Base-by-base conservation (phyloP, 306 rosid genomes). In the Citrullus colocynthis region DNA sequence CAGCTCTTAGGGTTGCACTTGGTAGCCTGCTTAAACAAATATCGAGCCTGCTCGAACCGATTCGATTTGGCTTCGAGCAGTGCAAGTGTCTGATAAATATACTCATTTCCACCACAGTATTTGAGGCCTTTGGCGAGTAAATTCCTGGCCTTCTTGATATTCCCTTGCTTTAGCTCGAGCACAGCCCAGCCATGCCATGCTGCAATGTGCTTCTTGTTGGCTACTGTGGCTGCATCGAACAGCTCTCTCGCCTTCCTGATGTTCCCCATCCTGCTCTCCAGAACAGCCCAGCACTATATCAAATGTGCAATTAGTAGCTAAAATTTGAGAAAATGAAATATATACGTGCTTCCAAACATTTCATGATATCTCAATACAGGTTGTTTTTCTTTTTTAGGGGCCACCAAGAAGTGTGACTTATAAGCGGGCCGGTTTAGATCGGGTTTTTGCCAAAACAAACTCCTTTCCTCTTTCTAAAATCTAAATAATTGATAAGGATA, bases 121-220 rank as follows among this genome's bases (percentile, higher is more conserved):
- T 87, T 84, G 78, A 95, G 88, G 82, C 93, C 98, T 83, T 88
- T 92, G 18, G 89, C 94, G 15, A 95, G 96, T 67, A 95, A 79
- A 66, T 74, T 84, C 83, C 98, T 92, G 37, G 97, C 98, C 84
- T 90, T 95, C 77, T 82, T 86, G 54, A 90, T 76, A 80, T 90
- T 95, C 67, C 98, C 97, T 54, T 95, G 98, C 76, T 89, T 88
- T 42, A 95, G 86, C 90, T 95, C 98, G 24, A 95, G 88, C 82
- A 88, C 87, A 71, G 97, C 98, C 98, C 98, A 95, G 54, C 97
- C 98, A 83, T 95, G 98, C 98, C 98, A 95, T 63, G 97, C 97
- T n/a, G 98, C 98, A 75, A 90, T 88, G 70, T 95, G 98, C 56
- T 32, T 89, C 91, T 92, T 90, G 88, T 92, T 86, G 72, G 97